Evolutionary conservation across 2,329 filamentous ascomycete genomes (phyloP).

Genomic region (Claviceps sp.): DNA sequence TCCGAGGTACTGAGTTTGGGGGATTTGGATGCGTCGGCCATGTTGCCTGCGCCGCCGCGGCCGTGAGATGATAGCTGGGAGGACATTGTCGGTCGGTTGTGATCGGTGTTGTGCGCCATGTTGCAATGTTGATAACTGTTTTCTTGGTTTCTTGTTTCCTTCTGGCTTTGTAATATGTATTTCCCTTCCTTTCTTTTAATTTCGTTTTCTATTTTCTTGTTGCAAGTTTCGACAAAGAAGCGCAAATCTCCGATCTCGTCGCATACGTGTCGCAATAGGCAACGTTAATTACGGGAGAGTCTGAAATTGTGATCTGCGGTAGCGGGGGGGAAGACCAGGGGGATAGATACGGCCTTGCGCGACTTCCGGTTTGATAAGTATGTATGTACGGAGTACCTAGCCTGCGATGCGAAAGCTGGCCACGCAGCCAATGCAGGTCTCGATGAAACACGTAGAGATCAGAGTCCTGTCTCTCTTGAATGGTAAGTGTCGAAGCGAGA

Average conservation of each 20-base stretch:
- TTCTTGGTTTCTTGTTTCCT: background rate
- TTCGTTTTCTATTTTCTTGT: no score
- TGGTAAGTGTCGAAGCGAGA: no score
- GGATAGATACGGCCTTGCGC: background rate
- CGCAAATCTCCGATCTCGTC: no score
- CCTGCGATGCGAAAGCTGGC: background rate
- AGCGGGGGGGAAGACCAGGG: background rate
- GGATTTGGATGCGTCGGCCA: conserved; percentile 39
- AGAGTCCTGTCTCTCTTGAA: no score
- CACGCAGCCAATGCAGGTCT: no score
- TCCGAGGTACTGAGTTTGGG: conserved; percentile 46
- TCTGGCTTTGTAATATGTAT: background rate
- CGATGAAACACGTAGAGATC: no score
- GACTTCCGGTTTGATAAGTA: background rate
- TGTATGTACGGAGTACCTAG: background rate
- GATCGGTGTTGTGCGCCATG: background rate
- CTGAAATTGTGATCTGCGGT: background rate
- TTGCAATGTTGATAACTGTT: background rate
- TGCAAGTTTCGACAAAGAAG: no score
- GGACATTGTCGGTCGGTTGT: conserved; percentile 10
- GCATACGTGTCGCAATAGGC: no score
- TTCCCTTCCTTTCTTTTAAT: no score
- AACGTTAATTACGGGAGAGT: no score
- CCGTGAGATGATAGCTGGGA: conserved; percentile 48
- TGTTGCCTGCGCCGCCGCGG: conserved; percentile 69